Evolutionary conservation across 2,329 filamentous ascomycete species (phyloP), one percentile per base, ranked within the genome.

Genomic region (Rachicladosporium sp.): DNA sequence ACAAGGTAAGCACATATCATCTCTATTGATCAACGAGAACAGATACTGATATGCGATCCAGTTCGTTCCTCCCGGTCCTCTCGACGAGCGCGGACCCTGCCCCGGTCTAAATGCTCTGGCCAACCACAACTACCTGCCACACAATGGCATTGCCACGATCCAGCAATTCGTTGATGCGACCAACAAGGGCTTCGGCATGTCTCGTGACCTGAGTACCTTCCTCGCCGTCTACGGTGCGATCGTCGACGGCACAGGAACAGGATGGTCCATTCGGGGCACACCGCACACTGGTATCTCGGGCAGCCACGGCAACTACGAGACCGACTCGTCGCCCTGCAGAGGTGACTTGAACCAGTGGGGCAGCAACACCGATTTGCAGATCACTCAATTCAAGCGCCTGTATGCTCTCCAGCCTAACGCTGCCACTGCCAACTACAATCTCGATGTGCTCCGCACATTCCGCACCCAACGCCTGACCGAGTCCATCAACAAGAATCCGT

Each of bases 231-330:
- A 56, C 29, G 55, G 55, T 31, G 55, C 52, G 13, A 46, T 52
- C 9, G 42, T 60, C 34, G 54, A 55, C 31, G 40, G 40, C 2
- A 51, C 58, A 35, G 42, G 51, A 6, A 40, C 41, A 1, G 36
- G 29, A 29, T 58, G 55, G 55, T 53, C 49, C 4, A 58, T 58
- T 33, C 55, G 54, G 31, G 56, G 56, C 6, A 50, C 52, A 19
- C 45, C 50, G 5, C 51, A 50, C 4, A 47, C 51, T 30, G 50
- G 49, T 32, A 41, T 54, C 11, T 47, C 45, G 29, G 50, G 48
- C 23, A 48, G 44, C 7, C 57, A 61, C 49, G 59, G 57, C 46
- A 55, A 59, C 41, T 62, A 59, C 43, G 59, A 62, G 49, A 43
- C 42, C 10, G 59, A 62, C 40, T 54, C 45, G 8, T 59, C 54